phyloP scores from a whole-genome alignment of 2,329 filamentous ascomycete genomes.

The Colletotrichum sp. region DNA sequence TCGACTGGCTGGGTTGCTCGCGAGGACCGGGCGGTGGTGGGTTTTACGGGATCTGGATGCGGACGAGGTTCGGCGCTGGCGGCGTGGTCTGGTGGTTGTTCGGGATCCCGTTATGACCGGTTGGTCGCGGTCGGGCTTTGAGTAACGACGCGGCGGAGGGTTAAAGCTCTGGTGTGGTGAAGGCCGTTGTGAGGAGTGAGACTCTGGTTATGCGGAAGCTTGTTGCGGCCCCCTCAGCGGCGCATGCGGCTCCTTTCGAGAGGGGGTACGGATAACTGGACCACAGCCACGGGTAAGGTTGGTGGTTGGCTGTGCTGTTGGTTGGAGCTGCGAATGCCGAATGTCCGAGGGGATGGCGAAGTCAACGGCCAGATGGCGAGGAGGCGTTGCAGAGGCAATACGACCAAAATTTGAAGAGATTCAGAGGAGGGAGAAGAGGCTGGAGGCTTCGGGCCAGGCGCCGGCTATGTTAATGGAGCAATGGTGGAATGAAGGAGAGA shows the following conservation, averaged over 20 bases:
- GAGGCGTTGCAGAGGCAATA: background rate
- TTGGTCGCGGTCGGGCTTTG: background rate
- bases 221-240: background rate
- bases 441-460: background rate
- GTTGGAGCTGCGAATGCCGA: slow-evolving; percentile 1
- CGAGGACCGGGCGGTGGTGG: background rate
- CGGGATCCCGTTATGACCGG: background rate
- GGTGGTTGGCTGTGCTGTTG: background rate
- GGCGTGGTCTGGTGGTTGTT: background rate
- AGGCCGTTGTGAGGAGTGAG: background rate
- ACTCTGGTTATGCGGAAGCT: background rate
- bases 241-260: background rate
- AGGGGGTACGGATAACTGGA: background rate
- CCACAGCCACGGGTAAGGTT: background rate
- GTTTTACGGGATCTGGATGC: background rate
- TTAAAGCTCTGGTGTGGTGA: background rate
- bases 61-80: slow-evolving; percentile 5
- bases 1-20: background rate
- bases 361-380: background rate
- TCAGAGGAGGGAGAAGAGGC: background rate
- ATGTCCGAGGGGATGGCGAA: background rate
- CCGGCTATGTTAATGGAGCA: background rate
- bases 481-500: background rate
- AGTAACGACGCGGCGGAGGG: background rate
- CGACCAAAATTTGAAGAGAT: background rate